Base-by-base conservation (phyloP, 352 stramenopile genomes). In the Albugo candida region DNA sequence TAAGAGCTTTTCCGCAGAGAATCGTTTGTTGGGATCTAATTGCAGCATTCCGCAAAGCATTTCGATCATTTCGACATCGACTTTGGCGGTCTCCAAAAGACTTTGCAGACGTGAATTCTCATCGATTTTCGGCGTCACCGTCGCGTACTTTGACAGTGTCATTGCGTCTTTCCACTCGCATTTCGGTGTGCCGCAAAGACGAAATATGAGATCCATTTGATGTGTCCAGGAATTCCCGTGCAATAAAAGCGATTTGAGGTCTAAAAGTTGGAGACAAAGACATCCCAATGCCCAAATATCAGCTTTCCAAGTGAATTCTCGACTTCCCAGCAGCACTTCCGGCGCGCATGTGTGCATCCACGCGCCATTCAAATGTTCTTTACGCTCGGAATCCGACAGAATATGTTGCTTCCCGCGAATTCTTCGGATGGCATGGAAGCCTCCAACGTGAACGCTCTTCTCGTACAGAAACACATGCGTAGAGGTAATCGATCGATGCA, bases 121-220 rank as follows among this genome's bases (percentile, higher is more conserved):
- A 47, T 88, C 77, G 39, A 70, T 52, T 56, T 85, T 88, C 11
- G 74, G 74, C 10, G 67, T 71, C 45, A 70, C 77, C 0, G 42
- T 43, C 4, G 48, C 58, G 51, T 73, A 88, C 12, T 74, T 48
- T 2, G 73, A 63, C 10, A 88, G 58, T 24, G 80, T 73, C 13
- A 54, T 57, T 1, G 56, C 73, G 0, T 64, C 60, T 16, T 63
- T 44, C 63, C 68, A 87, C 5, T 31, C 2, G 17, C 56, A 58
- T 5, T 56, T 60, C 0, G 78, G 78, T 11, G 75, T 86, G 5
- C 78, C 78, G 35, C 78, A 88, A 2, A 83, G 27, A 1, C 78
- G 73, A 49, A 80, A 92, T 40, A 88, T 83, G 40, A 80, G 59
- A 45, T 88, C 67, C 31, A 92, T 46, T 46, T 92, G 78, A 18